Evolutionary conservation across 192 early-diverging fungal genomes (phyloP).

Genomic region (Lunasporangiospora selenospora): DNA sequence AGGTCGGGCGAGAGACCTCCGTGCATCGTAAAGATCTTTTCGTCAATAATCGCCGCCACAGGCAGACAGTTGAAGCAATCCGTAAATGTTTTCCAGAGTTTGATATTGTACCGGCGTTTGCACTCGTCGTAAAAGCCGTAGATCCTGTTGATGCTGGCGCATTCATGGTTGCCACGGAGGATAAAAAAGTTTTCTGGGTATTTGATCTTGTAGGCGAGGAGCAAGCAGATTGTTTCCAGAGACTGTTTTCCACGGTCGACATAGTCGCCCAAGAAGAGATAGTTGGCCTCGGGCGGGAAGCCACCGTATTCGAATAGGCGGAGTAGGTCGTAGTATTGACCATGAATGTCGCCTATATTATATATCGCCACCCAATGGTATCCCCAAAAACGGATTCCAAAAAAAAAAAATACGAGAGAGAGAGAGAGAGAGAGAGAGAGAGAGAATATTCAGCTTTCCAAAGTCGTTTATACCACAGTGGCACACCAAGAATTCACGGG

Average conservation of each 20-base stretch:
- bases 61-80: constrained; percentile 99
- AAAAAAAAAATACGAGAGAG: background rate
- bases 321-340: constrained; percentile 96
- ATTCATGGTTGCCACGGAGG: constrained; percentile 97
- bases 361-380: no score
- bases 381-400: background rate
- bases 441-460: background rate
- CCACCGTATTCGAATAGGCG: constrained; percentile 97
- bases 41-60: constrained; percentile 96
- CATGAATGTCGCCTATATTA: constrained; percentile 75
- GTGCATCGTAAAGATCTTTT: constrained; percentile 99
- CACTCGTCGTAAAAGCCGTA: constrained; percentile 99
- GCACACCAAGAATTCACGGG: no score
- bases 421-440: background rate
- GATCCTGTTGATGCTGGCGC: constrained; percentile 94
- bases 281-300: constrained; percentile 96
- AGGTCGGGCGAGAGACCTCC: constrained; percentile 97
- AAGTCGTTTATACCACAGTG: background rate
- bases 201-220: constrained; percentile 99
- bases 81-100: constrained; percentile 98
- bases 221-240: constrained; percentile 95
- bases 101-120: constrained; percentile 97
- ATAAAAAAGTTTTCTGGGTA: constrained; percentile 99
- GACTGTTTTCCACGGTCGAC: constrained; percentile 98
- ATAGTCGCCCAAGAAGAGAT: constrained; percentile 97